Evolutionary conservation across 1,284 basidiomycete genomes (phyloP), one percentile per base, ranked within the genome.

Genomic region (Cryptococcus deneoformans): DNA sequence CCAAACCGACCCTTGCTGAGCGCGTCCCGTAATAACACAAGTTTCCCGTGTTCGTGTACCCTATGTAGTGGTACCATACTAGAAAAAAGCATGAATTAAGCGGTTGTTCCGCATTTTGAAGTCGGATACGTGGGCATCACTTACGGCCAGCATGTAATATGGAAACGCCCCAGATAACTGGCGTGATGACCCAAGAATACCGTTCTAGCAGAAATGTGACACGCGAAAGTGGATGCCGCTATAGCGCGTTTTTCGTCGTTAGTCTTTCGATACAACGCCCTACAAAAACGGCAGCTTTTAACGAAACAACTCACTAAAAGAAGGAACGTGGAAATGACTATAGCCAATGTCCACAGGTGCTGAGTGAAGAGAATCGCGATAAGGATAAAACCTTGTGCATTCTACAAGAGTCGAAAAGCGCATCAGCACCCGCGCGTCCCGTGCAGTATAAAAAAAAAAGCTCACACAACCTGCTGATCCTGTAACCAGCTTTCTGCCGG

Each of bases 141-240:
- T 20, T 46, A 75, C 72, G 52, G 24, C 69, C 68, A 8, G 73
- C 61, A 39, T 76, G 73, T 3, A 67, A 6, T 20, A 72, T 50
- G 0, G 70, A 69, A 1, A 74, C 39, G 3, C 34, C 52, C 68
- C 68, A 70, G 35, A 76, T 69, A 14, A 63, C 12, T 0, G 63
- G 68, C 46, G 46, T 60, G 8, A 46, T 20, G 5, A 50, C 36
- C 69, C 67, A 70, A 6, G 69, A 67, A 46, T 68, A 70, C 34
- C 59, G 56, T 42, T 77, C 73, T 36, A 77, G 48, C 0, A 60
- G 34, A 1, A 59, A 60, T 2, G 75, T 77, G 3, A 60, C 24
- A 7, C 45, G 56, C 16, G 71, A 69, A n/a, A 77, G 57, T 10
- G 75, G 75, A 52, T 74, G 61, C 67, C 67, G 72, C 73, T 77